phyloP scores from a whole-genome alignment of 805 yeast species.

The Candida pseudoglaebosa region DNA sequence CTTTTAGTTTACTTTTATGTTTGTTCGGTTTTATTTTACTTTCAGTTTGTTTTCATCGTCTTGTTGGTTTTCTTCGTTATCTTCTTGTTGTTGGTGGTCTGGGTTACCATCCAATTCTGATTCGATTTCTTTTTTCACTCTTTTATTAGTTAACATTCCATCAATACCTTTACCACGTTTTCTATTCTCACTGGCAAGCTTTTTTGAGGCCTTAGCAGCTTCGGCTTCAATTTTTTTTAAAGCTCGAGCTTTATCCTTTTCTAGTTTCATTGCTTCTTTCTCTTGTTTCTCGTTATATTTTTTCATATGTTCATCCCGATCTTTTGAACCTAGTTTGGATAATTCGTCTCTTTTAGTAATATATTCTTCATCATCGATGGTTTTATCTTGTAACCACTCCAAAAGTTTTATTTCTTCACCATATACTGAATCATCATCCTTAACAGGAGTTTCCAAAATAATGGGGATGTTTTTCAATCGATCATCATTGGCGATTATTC shows the following conservation, averaged over 20 bases:
- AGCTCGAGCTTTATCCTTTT: constrained; percentile 1
- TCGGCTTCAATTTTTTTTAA: constrained; percentile 9
- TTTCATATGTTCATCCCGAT: constrained; percentile 63
- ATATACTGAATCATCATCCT: constrained; percentile 58
- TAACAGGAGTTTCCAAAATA: constrained; percentile 82
- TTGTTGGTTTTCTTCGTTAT: constrained; percentile 15
- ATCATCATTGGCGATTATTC: constrained; percentile 67
- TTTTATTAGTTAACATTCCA: constrained; percentile 29
- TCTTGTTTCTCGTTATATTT: constrained; percentile 56
- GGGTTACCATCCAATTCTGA: constrained; percentile 10
- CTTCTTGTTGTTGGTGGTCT: constrained; percentile 12
- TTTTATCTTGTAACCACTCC: constrained; percentile 71
- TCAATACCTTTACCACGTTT: constrained; percentile 6
- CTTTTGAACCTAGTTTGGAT: constrained; percentile 57
- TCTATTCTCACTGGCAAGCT: background rate
- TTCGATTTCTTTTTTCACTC: constrained; percentile 18
- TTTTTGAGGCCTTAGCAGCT: constrained; percentile 10
- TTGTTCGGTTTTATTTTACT: background rate
- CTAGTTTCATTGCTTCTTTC: constrained; percentile 13
- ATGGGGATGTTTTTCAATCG: constrained; percentile 68
- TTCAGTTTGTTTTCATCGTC: constrained; percentile 8
- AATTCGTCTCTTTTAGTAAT: constrained; percentile 45
- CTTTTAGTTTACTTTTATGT: too few species aligned
- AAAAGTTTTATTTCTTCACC: constrained; percentile 80
- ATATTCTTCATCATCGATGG: constrained; percentile 52